phyloP scores from a whole-genome alignment of 306 rosid species.

The Notholithocarpus densiflorus region DNA sequence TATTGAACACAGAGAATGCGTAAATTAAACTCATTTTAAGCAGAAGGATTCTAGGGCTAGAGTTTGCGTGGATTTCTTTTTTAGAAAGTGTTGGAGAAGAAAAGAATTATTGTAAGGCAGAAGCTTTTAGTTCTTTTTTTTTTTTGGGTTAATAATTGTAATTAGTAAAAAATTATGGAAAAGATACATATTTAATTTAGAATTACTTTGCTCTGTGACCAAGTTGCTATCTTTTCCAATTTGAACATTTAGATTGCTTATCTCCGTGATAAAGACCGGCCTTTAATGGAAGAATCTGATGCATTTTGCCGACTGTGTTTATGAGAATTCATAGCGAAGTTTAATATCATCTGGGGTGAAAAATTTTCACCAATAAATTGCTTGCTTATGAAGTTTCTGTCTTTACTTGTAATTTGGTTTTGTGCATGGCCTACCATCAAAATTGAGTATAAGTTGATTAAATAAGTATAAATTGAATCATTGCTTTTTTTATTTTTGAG shows the following conservation, averaged over 20 bases:
- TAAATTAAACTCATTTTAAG: background rate
- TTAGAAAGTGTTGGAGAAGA: constrained; percentile 9
- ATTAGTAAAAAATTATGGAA: background rate
- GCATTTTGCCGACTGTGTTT: background rate
- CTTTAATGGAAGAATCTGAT: background rate
- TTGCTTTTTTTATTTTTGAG: background rate
- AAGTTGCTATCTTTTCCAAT: background rate
- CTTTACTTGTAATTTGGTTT: background rate
- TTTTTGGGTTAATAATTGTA: background rate
- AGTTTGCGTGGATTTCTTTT: constrained; percentile 14
- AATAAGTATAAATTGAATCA: background rate
- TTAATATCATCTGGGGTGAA: background rate
- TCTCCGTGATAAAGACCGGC: background rate
- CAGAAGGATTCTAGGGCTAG: background rate
- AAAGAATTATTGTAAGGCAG: background rate
- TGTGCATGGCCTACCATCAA: background rate
- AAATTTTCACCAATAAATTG: background rate
- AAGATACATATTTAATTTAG: background rate
- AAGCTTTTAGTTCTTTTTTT: background rate
- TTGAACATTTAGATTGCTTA: background rate
- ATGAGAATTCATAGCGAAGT: background rate
- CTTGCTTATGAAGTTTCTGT: background rate
- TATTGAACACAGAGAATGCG: background rate
- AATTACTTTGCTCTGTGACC: background rate
- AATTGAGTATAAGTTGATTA: background rate